Evolutionary conservation across 148 eudicot species (phyloP).

Genomic region (Agrostemma githago): DNA sequence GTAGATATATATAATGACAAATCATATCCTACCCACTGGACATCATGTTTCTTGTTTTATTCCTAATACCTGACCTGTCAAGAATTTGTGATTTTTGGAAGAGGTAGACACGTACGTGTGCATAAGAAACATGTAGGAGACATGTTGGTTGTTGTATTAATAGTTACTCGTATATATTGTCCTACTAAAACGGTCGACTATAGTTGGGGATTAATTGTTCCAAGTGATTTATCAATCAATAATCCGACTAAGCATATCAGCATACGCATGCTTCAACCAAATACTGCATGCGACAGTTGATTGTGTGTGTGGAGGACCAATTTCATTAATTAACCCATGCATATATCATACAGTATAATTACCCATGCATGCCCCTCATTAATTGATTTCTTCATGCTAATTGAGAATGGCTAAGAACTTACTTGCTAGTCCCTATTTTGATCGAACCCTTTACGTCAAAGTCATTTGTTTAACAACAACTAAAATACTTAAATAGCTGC

Average conservation of each 20-base stretch:
- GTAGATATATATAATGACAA: too few relatives aligned
- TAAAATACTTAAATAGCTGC: too few relatives aligned
- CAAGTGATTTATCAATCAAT: constrained; percentile 21
- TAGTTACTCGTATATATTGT: not conserved
- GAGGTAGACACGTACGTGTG: constrained; percentile 26
- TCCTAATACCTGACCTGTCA: too few relatives aligned
- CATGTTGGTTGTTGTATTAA: constrained; percentile 22
- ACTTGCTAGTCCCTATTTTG: not conserved
- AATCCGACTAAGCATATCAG: constrained; percentile 11
- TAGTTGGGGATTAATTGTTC: not conserved
- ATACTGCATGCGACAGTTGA: not conserved
- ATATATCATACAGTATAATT: too few relatives aligned
- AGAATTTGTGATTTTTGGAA: not conserved
- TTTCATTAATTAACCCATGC: too few relatives aligned
- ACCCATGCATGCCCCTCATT: not conserved
- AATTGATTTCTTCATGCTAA: not conserved
- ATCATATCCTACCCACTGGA: too few relatives aligned
- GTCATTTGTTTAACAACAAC: too few relatives aligned
- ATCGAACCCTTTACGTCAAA: not conserved
- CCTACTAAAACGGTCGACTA: constrained; percentile 10
- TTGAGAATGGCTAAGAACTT: not conserved
- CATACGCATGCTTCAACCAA: constrained; percentile 4
- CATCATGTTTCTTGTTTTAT: too few relatives aligned
- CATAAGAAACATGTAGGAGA: constrained; percentile 21
- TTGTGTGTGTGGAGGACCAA: constrained; percentile 14